A percentile compares a stretch with the other conserved stretches of the same genome.
Evolutionary conservation across 441 rosid genomes (phyloP).

Genomic region (Pelargonium cotyledonis): DNA sequence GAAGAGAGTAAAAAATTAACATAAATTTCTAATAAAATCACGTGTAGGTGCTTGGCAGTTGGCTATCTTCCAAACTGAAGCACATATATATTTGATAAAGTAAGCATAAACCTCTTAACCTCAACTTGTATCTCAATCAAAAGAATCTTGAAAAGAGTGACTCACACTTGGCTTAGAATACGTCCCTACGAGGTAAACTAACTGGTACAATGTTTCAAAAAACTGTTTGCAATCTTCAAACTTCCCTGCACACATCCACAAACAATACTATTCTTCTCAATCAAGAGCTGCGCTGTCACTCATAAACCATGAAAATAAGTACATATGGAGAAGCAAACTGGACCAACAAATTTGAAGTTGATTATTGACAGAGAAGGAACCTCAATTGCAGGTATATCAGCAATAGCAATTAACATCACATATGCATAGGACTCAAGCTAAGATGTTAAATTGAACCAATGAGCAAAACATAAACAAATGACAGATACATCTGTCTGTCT

Average conservation of each 20-base stretch:
- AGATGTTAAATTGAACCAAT: background rate
- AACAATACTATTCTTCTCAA: constrained; percentile 9
- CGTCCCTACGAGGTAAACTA: constrained; percentile 82
- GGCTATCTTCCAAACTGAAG: background rate
- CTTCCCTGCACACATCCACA: constrained; percentile 46
- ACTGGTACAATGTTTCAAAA: constrained; percentile 60
- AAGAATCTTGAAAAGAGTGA: background rate
- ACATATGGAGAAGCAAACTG: constrained; percentile 4
- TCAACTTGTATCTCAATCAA: background rate
- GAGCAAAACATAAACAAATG: background rate
- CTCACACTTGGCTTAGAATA: constrained; percentile 92
- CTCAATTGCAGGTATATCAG: background rate
- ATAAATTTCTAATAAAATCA: background rate
- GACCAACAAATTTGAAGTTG: background rate
- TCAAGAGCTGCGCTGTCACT: constrained; percentile 15
- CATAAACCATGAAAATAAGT: background rate
- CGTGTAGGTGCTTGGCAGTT: background rate
- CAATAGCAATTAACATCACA: background rate
- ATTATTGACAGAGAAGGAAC: background rate
- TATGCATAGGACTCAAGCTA: background rate
- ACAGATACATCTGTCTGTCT: background rate
- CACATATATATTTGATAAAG: background rate
- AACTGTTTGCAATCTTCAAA: constrained; percentile 59
- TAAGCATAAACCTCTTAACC: background rate
- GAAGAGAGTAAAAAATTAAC: background rate